phyloP scores from a whole-genome alignment of 2,329 filamentous ascomycete genomes.

The Cladorrhinum sp. region DNA sequence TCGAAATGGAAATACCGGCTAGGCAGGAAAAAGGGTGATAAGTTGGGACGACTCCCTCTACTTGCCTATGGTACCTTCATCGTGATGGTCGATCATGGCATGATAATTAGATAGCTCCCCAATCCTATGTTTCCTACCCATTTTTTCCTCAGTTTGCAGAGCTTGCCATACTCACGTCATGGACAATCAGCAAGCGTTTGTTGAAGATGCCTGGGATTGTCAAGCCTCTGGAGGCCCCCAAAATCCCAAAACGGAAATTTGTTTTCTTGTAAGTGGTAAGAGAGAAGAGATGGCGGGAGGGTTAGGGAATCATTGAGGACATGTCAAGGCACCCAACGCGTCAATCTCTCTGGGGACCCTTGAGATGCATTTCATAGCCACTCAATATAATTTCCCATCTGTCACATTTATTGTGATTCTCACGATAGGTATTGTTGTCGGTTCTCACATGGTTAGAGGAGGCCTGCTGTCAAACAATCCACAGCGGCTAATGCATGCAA shows the following conservation, averaged over 20 bases:
- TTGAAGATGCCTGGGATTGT: not conserved
- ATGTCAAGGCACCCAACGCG: too few relatives aligned
- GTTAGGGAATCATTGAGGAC: not conserved
- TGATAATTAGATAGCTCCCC: too few relatives aligned
- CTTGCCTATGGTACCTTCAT: too few relatives aligned
- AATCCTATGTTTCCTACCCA: not conserved
- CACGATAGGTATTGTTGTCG: too few relatives aligned
- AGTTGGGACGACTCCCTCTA: too few relatives aligned
- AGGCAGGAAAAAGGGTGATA: too few relatives aligned
- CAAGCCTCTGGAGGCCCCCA: not conserved
- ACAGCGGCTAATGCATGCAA: slow-evolving; percentile 9
- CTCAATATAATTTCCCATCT: not conserved
- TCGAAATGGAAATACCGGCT: too few relatives aligned
- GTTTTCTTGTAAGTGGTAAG: not conserved
- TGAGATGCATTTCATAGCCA: not conserved
- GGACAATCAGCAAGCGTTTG: not conserved
- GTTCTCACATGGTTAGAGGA: not conserved
- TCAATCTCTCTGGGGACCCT: not conserved
- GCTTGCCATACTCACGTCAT: not conserved
- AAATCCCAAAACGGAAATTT: slow-evolving; percentile 1
- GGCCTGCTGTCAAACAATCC: slow-evolving; percentile 5
- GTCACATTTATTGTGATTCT: not conserved
- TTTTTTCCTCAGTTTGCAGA: not conserved
- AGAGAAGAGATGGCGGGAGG: not conserved
- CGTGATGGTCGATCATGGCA: too few relatives aligned